A percentile compares a stretch with the other conserved stretches of the same genome.
phyloP scores from a whole-genome alignment of 441 rosid genomes.

The Erodium chrysanthum region DNA sequence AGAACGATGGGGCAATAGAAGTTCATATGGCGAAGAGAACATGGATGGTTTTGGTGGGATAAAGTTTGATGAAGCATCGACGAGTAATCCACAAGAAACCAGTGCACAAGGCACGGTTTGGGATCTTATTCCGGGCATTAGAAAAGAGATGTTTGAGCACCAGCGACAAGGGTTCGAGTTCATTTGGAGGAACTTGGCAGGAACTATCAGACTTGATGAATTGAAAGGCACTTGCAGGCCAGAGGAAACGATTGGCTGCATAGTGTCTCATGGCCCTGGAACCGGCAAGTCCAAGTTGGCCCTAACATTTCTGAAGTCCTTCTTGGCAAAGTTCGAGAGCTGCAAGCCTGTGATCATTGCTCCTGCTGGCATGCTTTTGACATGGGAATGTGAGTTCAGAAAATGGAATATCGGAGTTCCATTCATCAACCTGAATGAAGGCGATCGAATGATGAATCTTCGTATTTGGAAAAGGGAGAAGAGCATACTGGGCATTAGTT shows the following conservation, averaged over 20 bases:
- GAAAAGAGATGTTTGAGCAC: slow-evolving; percentile 42
- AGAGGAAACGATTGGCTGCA: slow-evolving; percentile 44
- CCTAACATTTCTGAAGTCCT: slow-evolving; percentile 50
- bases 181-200: slow-evolving; percentile 62
- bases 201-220: slow-evolving; percentile 38
- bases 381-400: slow-evolving; percentile 62
- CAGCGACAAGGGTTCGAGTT: slow-evolving; percentile 71
- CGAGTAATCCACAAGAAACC: background rate
- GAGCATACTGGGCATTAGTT: slow-evolving; percentile 56
- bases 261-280: slow-evolving; percentile 80
- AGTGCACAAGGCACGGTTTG: slow-evolving; percentile 46
- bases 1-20: background rate
- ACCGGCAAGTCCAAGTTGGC: slow-evolving; percentile 74
- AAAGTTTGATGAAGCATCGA: slow-evolving; percentile 13
- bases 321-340: slow-evolving; percentile 33
- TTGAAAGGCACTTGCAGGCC: slow-evolving; percentile 25
- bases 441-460: slow-evolving; percentile 47
- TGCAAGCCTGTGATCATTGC: slow-evolving; percentile 65
- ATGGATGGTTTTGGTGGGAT: slow-evolving; percentile 21
- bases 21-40: background rate
- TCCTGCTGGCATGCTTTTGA: slow-evolving; percentile 44
- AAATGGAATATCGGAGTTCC: slow-evolving; percentile 51
- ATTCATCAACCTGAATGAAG: slow-evolving; percentile 49
- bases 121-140: slow-evolving; percentile 51
- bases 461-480: slow-evolving; percentile 39